Base-by-base conservation (phyloP, 2,329 filamentous ascomycete species). In the Penicillium sp. region DNA sequence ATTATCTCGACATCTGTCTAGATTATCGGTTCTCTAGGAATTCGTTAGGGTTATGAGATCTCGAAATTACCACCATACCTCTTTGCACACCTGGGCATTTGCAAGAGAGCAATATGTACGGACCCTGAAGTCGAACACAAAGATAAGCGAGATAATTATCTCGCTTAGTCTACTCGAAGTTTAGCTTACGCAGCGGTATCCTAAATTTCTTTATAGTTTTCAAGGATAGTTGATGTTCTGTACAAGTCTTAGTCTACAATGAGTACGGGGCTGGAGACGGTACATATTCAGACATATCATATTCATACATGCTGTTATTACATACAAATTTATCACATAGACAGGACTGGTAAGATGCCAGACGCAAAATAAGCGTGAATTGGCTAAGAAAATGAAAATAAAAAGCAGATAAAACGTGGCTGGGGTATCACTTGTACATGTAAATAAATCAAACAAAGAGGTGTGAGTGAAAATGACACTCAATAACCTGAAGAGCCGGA, bases 21-120 rank as follows among this genome's bases (percentile, higher is more conserved):
- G 10, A 10, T 34, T 18, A 10, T 11, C 18, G 54, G 3, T 27
- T 48, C 52, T 58, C 55, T 55, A 29, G 32, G 22, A 3, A 6
- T 18, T 32, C 10, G 20, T 48, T 20, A 39, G 39, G 26, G 13
- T 35, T 32, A 26, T 22, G 48, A 28, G 49, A 50, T 40, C 55
- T 52, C 13, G 55, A 52, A 29, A 60, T 52, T 11, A 40, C 22
- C 13, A 23, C 22, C 50, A 55, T 51, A 11, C 14, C 8, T 27
- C 26, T 27, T 6, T 41, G 44, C 22, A 31, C 35, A n/a, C n/a
- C n/a, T n/a, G n/a, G n/a, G n/a, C n/a, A 9, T 14, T 36, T 18
- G 10, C 14, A 14, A 16, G 20, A 41, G 18, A 20, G 11, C 10
- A 32, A 39, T 13, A 5, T 26, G 16, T 23, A 28, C 8, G 37